Evolutionary conservation across 345 rosid species (phyloP).

Genomic region (Murraya koenigii): DNA sequence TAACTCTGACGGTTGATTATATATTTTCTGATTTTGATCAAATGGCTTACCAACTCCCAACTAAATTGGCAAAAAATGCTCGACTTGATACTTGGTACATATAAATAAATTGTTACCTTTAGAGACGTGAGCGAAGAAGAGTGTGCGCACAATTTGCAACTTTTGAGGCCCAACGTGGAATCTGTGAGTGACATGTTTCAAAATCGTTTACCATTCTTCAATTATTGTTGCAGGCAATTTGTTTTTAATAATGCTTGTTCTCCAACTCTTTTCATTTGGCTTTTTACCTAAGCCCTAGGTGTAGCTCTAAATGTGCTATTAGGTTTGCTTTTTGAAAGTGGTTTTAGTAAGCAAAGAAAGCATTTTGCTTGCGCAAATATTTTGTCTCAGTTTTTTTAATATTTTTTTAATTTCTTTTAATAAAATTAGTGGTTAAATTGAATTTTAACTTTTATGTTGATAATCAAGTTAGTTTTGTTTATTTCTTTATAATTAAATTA

Average conservation of each 20-base stretch:
- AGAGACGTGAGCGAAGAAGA: no score
- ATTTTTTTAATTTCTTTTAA: no score
- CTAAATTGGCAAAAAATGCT: neutral
- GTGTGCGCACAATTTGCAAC: neutral
- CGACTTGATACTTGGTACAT: neutral
- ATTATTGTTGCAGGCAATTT: no score
- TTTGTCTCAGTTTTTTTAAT: no score
- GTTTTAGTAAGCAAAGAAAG: neutral
- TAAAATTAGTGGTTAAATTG: no score
- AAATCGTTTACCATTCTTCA: neutral
- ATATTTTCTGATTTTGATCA: neutral
- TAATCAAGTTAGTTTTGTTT: no score
- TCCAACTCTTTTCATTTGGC: neutral
- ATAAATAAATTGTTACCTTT: no score
- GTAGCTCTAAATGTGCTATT: neutral
- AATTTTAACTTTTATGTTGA: no score
- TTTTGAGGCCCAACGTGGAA: neutral
- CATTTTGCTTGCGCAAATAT: neutral
- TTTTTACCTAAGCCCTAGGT: neutral
- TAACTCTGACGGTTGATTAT: neutral
- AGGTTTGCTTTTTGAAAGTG: slow-evolving; percentile 8
- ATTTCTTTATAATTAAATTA: no score
- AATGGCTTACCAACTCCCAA: neutral
- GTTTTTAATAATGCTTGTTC: neutral
- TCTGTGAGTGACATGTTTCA: neutral